phyloP scores from a whole-genome alignment of 1,139 yeast species.

The Arxiozyma slooffiae region DNA sequence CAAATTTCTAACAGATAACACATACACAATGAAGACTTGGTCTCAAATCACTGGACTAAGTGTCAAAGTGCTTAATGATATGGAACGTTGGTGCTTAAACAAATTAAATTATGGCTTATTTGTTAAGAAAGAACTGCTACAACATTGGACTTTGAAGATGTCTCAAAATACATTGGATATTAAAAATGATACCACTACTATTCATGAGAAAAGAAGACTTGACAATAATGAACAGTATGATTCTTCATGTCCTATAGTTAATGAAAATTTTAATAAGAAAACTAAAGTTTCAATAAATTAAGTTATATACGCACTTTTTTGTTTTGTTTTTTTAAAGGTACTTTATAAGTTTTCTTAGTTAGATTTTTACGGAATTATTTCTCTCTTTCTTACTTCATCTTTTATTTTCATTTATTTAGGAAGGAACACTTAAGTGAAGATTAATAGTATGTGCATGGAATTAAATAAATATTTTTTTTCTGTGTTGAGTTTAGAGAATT shows the following conservation, averaged over 20 bases:
- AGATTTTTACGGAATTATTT: too few relatives aligned
- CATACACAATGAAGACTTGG: conserved; percentile 28
- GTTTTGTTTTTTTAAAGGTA: too few relatives aligned
- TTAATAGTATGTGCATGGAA: too few relatives aligned
- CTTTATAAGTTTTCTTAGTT: too few relatives aligned
- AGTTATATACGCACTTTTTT: background rate
- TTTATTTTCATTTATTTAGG: too few relatives aligned
- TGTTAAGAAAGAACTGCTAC: conserved; percentile 10
- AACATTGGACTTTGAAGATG: conserved; percentile 9
- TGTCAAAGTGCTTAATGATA: conserved; percentile 17
- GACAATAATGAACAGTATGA: background rate
- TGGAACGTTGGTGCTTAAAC: conserved; percentile 29
- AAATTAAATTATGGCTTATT: conserved; percentile 21
- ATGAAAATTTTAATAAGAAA: background rate
- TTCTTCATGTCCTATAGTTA: background rate
- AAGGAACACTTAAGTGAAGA: too few relatives aligned
- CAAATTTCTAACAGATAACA: conserved; percentile 26
- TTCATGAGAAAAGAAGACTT: background rate
- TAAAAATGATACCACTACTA: background rate
- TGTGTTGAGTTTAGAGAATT: background rate
- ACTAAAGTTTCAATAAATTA: background rate
- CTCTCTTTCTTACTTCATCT: background rate
- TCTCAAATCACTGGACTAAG: conserved; percentile 24
- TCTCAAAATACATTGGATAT: background rate
- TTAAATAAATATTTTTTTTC: too few relatives aligned